These are phyloP conservation scores for Gossypium arboreum DNA, from an alignment of 345 rosid genomes.

Conservation along the genomic window DNA sequence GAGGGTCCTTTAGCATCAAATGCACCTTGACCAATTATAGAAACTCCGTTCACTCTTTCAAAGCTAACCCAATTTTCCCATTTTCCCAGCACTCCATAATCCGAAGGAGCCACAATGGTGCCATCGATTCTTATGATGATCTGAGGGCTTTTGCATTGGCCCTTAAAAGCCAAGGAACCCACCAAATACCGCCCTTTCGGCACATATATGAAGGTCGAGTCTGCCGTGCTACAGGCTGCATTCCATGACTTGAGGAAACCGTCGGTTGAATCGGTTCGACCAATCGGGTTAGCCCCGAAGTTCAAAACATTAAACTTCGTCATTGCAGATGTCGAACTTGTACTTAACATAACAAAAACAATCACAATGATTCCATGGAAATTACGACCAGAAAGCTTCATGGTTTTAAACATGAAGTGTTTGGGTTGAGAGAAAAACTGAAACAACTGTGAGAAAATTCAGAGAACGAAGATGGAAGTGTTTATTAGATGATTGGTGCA, in stretches of 20 bases:
- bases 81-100: constrained; percentile 37
- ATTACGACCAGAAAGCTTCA: not conserved
- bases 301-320: constrained; percentile 32
- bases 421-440: not conserved
- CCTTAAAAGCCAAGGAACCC: constrained; percentile 33
- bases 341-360: not conserved
- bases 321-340: constrained; percentile 21
- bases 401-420: not conserved
- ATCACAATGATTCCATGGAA: not conserved
- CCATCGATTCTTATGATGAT: constrained; percentile 43
- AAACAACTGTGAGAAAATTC: not conserved
- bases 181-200: constrained; percentile 46
- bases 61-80: constrained; percentile 44
- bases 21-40: constrained; percentile 40
- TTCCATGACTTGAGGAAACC: constrained; percentile 49
- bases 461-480: not conserved
- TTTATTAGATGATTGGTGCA: not conserved
- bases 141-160: constrained; percentile 36
- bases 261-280: constrained; percentile 33
- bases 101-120: constrained; percentile 43
- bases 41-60: constrained; percentile 34
- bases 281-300: constrained; percentile 45
- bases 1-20: constrained; percentile 53
- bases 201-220: constrained; percentile 28
- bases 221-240: constrained; percentile 32